Percentiles rank a stretch among this genome's conserved stretches.
These are phyloP conservation scores for Aspergillus sojae DNA, from an alignment of 2,329 filamentous ascomycete genomes.

Conservation along the genomic window DNA sequence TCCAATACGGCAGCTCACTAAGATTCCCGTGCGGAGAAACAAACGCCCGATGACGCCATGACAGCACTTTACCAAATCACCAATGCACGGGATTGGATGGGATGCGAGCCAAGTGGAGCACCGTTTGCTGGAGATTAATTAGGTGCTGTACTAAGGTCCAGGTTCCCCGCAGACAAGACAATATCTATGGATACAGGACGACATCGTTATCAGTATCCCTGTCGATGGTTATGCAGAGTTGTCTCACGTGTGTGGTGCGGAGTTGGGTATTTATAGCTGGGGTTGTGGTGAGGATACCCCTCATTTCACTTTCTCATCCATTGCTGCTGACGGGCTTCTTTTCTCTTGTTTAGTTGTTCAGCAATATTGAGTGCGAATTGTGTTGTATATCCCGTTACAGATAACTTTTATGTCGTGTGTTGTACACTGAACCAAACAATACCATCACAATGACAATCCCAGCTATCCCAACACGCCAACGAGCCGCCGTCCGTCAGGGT, in stretches of 20 bases:
- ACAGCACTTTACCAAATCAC: background rate
- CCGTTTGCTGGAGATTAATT: background rate
- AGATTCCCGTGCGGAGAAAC: background rate
- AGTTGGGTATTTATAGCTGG: background rate
- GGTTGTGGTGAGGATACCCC: background rate
- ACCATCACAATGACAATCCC: conserved; percentile 2
- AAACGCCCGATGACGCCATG: background rate
- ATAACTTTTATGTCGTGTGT: too few species aligned
- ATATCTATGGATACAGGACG: background rate
- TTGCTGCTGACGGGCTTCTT: background rate
- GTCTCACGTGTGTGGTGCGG: background rate
- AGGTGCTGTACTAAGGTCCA: background rate
- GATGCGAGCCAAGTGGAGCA: background rate
- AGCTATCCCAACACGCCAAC: conserved; percentile 5
- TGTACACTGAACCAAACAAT: background rate
- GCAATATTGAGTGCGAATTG: background rate
- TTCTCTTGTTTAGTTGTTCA: too few species aligned
- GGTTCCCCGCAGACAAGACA: background rate
- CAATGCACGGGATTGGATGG: background rate
- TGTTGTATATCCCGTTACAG: background rate
- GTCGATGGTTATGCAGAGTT: background rate
- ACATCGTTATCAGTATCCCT: background rate
- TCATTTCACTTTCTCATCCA: background rate
- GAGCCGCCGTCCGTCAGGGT: conserved; percentile 7
- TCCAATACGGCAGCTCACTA: background rate